Conservation (phyloP, 495 filamentous ascomycete species). For the Aspergillus steynii region DNA sequence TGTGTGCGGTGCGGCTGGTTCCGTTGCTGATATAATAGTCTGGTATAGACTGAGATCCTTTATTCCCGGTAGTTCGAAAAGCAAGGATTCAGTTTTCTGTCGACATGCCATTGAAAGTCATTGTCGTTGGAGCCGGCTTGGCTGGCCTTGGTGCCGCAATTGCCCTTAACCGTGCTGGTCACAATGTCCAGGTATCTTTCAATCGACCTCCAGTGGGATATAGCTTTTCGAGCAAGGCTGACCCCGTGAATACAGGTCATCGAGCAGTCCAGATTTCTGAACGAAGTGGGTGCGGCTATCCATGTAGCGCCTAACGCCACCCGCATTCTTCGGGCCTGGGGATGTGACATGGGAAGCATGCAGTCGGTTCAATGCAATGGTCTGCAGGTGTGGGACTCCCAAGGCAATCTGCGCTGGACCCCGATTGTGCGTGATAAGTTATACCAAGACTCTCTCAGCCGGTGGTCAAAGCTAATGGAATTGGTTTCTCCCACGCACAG, state of each 20-base stretch:
- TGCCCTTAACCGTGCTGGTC: constrained; percentile 52
- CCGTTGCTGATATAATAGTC: too few species aligned
- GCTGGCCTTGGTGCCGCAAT: constrained; percentile 56
- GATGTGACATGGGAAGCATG: constrained; percentile 38
- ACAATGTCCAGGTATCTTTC: constrained; percentile 41
- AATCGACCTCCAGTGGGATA: too few species aligned
- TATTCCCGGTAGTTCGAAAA: too few species aligned
- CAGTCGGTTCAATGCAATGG: constrained; percentile 21
- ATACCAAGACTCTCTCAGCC: background rate
- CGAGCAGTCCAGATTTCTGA: constrained; percentile 49
- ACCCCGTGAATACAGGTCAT: constrained; percentile 33
- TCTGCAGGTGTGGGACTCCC: constrained; percentile 19
- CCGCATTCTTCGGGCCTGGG: constrained; percentile 45
- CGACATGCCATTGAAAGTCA: constrained; percentile 38
- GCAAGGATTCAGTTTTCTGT: too few species aligned
- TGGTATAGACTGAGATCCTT: too few species aligned
- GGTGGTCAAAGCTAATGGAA: too few species aligned
- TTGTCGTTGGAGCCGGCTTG: constrained; percentile 58
- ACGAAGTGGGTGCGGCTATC: constrained; percentile 57
- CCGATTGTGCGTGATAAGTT: constrained; percentile 10
- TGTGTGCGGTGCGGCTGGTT: too few species aligned
- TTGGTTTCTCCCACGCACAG: background rate
- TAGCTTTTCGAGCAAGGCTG: too few species aligned
- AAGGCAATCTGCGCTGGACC: constrained; percentile 6
- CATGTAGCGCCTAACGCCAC: constrained; percentile 51